Evolutionary conservation across 441 rosid species (phyloP).

Genomic region (Gossypium laxum): DNA sequence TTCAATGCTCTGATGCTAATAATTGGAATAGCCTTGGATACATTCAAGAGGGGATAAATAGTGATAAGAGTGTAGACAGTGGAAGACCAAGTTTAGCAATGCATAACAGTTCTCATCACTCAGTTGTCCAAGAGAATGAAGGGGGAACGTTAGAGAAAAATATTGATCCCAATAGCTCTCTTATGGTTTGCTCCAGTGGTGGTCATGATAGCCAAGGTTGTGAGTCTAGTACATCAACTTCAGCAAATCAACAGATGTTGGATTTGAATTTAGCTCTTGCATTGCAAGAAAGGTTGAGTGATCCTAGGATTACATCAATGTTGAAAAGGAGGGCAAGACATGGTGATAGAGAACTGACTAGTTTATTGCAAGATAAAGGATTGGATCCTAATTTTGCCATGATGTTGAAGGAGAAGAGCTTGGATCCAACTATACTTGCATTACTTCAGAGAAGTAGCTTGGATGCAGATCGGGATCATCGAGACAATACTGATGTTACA

Average conservation of each 20-base stretch:
- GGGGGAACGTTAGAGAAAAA: slow-evolving; percentile 62
- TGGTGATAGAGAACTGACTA: slow-evolving; percentile 77
- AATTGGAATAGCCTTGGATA: slow-evolving; percentile 43
- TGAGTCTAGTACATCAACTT: slow-evolving; percentile 79
- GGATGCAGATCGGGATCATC: slow-evolving; percentile 99
- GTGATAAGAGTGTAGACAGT: slow-evolving; percentile 95
- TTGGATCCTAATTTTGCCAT: slow-evolving; percentile 99
- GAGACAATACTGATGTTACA: slow-evolving; percentile 68
- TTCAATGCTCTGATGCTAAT: slow-evolving; percentile 44
- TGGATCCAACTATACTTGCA: slow-evolving; percentile 96
- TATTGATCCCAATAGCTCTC: slow-evolving; percentile 53
- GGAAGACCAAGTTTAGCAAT: slow-evolving; percentile 90
- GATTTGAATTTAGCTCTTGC: slow-evolving; percentile 84
- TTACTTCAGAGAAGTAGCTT: slow-evolving; percentile 95
- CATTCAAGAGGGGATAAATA: slow-evolving; percentile 63
- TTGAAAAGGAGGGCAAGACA: slow-evolving; percentile 75
- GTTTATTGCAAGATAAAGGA: slow-evolving; percentile 90
- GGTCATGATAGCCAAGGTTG: slow-evolving; percentile 95
- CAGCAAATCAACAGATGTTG: slow-evolving; percentile 75
- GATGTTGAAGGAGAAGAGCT: slow-evolving; percentile 93
- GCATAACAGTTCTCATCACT: slow-evolving; percentile 84
- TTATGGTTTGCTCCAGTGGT: slow-evolving; percentile 69
- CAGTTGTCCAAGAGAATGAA: slow-evolving; percentile 82
- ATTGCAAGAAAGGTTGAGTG: slow-evolving; percentile 80
- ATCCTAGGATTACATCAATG: slow-evolving; percentile 81